phyloP scores from a whole-genome alignment of 202 grass and related monocot species.

The Setaria viridis region DNA sequence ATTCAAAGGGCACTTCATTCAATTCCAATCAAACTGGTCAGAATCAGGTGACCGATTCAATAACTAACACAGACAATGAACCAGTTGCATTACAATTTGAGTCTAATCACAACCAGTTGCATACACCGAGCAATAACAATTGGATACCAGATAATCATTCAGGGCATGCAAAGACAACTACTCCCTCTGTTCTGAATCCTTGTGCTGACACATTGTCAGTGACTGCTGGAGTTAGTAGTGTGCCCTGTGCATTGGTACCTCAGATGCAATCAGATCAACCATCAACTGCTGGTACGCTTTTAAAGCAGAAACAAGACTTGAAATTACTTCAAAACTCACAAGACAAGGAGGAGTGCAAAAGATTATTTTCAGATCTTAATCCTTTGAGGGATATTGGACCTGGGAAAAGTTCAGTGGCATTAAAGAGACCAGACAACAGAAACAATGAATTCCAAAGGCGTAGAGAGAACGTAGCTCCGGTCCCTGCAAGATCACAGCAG shows the following conservation, averaged over 20 bases:
- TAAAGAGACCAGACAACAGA: slow-evolving; percentile 56
- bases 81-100: slow-evolving; percentile 45
- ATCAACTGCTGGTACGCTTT: slow-evolving; percentile 46
- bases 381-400: slow-evolving; percentile 56
- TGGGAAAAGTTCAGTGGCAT: slow-evolving; percentile 46
- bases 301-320: slow-evolving; percentile 66
- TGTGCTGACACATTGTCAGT: slow-evolving; percentile 16
- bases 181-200: slow-evolving; percentile 37
- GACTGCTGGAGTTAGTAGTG: slow-evolving; percentile 47
- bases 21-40: slow-evolving; percentile 54
- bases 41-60: slow-evolving; percentile 35
- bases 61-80: slow-evolving; percentile 48
- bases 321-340: slow-evolving; percentile 47
- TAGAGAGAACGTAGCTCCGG: slow-evolving; percentile 69
- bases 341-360: slow-evolving; percentile 63
- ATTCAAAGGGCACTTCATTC: slow-evolving; percentile 72
- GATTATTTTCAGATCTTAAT: slow-evolving; percentile 70
- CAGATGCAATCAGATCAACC: slow-evolving; percentile 55
- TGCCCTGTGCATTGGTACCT: slow-evolving; percentile 49
- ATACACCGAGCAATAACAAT: slow-evolving; percentile 40
- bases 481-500: slow-evolving; percentile 70
- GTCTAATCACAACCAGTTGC: slow-evolving; percentile 36
- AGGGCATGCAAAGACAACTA: slow-evolving; percentile 45
- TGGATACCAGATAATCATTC: slow-evolving; percentile 49
- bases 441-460: slow-evolving; percentile 66